These are phyloP conservation scores for Pseudocercospora macadamiae DNA, from an alignment of 2,329 filamentous ascomycete genomes.

Conservation along the genomic window DNA sequence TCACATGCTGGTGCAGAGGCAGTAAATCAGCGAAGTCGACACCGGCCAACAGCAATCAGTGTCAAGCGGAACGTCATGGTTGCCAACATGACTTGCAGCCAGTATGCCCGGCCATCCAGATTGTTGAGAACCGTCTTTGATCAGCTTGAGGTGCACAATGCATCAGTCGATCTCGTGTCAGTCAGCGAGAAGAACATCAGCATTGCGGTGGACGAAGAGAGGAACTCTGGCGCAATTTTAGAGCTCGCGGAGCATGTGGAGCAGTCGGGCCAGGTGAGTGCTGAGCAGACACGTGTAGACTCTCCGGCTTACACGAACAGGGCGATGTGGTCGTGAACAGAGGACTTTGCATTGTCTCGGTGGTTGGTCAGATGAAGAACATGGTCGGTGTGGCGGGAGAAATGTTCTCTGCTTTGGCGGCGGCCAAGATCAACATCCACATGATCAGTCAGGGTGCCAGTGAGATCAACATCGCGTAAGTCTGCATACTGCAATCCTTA, in stretches of 20 bases:
- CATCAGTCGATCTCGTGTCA: not conserved
- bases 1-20: not conserved
- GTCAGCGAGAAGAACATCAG: constrained; percentile 1
- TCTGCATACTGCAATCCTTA: not conserved
- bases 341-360: not conserved
- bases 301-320: not conserved
- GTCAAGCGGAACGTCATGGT: not conserved
- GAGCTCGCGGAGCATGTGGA: not conserved
- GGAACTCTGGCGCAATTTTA: not conserved
- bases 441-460: not conserved
- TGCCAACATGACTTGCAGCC: not conserved
- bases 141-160: not conserved
- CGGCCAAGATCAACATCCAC: constrained; percentile 1
- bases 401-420: constrained; percentile 2
- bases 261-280: not conserved
- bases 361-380: not conserved
- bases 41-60: not conserved
- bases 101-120: not conserved
- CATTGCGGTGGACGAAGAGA: not conserved
- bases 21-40: not conserved
- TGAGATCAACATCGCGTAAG: not conserved
- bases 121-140: not conserved
- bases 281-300: not conserved
- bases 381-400: not conserved
- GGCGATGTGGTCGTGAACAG: not conserved